Percentiles rank a stretch among this genome's conserved stretches.
These are phyloP conservation scores for Paraphoma chrysanthemicola DNA, from an alignment of 2,329 filamentous ascomycete species.

Conservation along the genomic window DNA sequence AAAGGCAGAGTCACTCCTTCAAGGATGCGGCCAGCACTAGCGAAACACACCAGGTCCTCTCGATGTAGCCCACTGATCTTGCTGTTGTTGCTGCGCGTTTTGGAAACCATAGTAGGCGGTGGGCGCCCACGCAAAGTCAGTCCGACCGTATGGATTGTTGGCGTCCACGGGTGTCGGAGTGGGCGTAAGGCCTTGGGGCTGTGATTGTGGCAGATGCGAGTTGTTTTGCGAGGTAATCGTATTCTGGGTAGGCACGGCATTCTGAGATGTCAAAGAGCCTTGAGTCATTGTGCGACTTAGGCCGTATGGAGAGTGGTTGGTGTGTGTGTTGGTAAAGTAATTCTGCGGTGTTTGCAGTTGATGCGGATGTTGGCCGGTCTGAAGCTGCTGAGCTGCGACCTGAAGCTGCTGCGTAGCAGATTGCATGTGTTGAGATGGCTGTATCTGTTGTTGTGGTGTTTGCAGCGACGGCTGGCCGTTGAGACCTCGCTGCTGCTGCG, in stretches of 20 bases:
- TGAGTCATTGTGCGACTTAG: conserved; percentile 30
- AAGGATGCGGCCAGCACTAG: conserved; percentile 6
- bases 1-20: not conserved
- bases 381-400: conserved; percentile 27
- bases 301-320: conserved; percentile 30
- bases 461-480: conserved; percentile 25
- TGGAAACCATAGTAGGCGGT: conserved; percentile 36
- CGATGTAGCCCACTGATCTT: conserved; percentile 34
- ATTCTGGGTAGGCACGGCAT: conserved; percentile 14
- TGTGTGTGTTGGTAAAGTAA: conserved; percentile 27
- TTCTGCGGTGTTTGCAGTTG: conserved; percentile 20
- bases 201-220: conserved; percentile 19
- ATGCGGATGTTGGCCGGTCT: conserved; percentile 12
- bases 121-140: conserved; percentile 32
- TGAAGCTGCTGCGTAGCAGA: conserved; percentile 28
- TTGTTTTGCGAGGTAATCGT: conserved; percentile 14
- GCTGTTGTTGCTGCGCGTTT: conserved; percentile 23
- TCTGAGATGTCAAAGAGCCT: conserved; percentile 16
- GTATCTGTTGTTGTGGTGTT: conserved; percentile 17
- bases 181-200: conserved; percentile 23
- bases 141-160: conserved; percentile 27
- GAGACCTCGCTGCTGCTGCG: conserved; percentile 25
- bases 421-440: conserved; percentile 14
- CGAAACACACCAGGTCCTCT: conserved; percentile 31
- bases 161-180: conserved; percentile 22